Evolutionary conservation across 1,284 basidiomycete genomes (phyloP).

Genomic region (Flammula alnicola): DNA sequence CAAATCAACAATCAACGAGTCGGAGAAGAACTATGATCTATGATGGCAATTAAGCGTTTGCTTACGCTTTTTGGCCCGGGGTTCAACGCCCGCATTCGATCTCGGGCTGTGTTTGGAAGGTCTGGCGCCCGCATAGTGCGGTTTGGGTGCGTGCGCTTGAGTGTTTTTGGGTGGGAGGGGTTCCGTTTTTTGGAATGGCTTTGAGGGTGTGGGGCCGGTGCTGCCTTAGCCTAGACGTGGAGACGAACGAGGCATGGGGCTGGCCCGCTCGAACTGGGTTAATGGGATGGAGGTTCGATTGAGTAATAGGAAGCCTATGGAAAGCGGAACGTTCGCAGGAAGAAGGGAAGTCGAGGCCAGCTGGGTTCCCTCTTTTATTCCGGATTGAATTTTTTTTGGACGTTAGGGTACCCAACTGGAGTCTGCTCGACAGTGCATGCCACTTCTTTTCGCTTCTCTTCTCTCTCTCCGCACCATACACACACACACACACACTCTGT

Average conservation of each 20-base stretch:
- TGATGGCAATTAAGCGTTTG: constrained; percentile 4
- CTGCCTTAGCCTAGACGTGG: constrained; percentile 5
- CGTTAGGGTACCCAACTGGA: constrained; percentile 4
- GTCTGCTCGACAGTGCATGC: background rate
- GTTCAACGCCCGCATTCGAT: too few species aligned
- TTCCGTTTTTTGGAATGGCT: constrained; percentile 2
- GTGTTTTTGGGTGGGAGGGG: background rate
- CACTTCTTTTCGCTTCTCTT: constrained; percentile 11
- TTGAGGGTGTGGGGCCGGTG: background rate
- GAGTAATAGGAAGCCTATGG: constrained; percentile 21
- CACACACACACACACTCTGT: too few species aligned
- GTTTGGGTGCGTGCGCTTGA: background rate
- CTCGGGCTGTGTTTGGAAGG: background rate
- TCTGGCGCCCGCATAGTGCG: background rate
- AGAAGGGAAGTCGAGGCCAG: constrained; percentile 11
- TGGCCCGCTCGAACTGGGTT: background rate
- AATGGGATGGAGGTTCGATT: constrained; percentile 9
- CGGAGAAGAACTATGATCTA: constrained; percentile 1
- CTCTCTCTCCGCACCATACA: constrained; percentile 5
- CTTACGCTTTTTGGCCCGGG: constrained; percentile 3
- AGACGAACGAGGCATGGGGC: constrained; percentile 2
- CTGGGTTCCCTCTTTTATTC: constrained; percentile 13
- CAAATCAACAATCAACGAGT: constrained; percentile 13
- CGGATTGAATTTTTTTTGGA: constrained; percentile 12
- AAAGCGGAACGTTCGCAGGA: constrained; percentile 18